phyloP scores from a whole-genome alignment of 331 rosid species.

The Acacia pycnantha region DNA sequence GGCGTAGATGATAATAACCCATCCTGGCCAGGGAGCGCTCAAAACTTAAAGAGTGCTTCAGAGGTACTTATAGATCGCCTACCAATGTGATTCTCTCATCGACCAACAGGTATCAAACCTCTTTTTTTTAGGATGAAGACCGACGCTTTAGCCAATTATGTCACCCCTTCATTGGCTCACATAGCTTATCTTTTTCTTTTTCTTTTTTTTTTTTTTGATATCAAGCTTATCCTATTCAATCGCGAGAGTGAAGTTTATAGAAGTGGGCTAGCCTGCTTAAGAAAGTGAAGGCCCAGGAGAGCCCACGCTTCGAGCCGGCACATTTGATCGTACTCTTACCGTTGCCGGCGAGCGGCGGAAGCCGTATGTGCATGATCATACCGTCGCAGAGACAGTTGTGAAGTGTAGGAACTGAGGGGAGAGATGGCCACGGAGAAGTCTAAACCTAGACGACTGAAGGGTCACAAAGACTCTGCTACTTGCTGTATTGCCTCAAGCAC shows the following conservation, averaged over 20 bases:
- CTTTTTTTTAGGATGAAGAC: too few species aligned
- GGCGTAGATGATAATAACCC: too few species aligned
- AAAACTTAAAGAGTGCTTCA: too few species aligned
- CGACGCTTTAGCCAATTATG: too few species aligned
- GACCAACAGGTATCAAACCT: too few species aligned
- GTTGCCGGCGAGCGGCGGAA: neutral
- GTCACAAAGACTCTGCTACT: conserved; percentile 69
- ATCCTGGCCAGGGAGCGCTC: too few species aligned
- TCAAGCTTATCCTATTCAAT: neutral
- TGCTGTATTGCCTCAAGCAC: conserved; percentile 73
- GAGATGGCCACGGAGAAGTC: conserved; percentile 24
- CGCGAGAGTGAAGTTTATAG: neutral
- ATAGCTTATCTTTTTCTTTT: too few species aligned
- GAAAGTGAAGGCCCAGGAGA: neutral
- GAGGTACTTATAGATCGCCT: too few species aligned
- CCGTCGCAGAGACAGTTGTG: neutral
- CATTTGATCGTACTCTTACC: neutral
- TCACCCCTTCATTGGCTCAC: too few species aligned
- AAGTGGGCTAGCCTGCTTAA: neutral
- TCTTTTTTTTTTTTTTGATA: too few species aligned
- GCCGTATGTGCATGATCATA: neutral
- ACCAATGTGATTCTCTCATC: too few species aligned
- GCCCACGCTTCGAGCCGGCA: neutral
- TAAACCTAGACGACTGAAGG: conserved; percentile 60
- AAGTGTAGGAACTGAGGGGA: neutral